Base-by-base conservation (phyloP, 257 asterid genomes). In the Nicotiana obtusifolia region DNA sequence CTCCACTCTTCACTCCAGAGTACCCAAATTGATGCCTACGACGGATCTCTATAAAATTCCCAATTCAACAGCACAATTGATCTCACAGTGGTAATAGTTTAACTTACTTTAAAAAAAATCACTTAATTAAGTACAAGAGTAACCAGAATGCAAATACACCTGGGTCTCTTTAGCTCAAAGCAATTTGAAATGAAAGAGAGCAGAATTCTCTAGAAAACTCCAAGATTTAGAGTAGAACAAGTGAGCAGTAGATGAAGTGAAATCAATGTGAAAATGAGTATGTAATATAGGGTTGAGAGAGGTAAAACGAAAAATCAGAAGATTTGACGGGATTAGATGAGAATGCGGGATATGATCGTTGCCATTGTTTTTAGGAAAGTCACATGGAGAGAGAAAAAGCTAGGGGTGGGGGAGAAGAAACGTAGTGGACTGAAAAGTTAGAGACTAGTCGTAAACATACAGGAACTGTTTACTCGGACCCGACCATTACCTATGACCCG, bases 351-450 rank as follows among this genome's bases (percentile, higher is more conserved):
- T 80, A 62, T 35, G 86, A 78, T 84, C 76, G 77, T 77, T 64
- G 87, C 80, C 83, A 87, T 71, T 68, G 87, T 47, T 86, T 82
- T 82, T 73, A 79, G 82, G 54, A 81, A 82, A 59, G 79, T 86
- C 88, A 85, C 83, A 81, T 84, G 75, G 84, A 65, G 84, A 65
- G 78, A 86, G 75, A 86, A 81, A 73, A 71, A 54, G 84, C 53
- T 77, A 83, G 76, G 33, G 86, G 80, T 8, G 24, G 22, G 79
- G 57, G 65, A 47, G 80, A 83, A 81, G 88, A 84, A 54, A 85
- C 86, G 90, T 86, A 77, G 91, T 83, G 90, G 92, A 86, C 88
- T 84, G 87, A 81, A 87, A 87, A 86, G 61, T 47, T 6, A 1
- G 78, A 73, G 78, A 24, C 15, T 44, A 14, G 62, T 75, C 79